A percentile compares a stretch with the other conserved stretches of the same genome.
phyloP scores from a whole-genome alignment of 1,284 basidiomycete species.

The Neotropicomus parvogracilis region DNA sequence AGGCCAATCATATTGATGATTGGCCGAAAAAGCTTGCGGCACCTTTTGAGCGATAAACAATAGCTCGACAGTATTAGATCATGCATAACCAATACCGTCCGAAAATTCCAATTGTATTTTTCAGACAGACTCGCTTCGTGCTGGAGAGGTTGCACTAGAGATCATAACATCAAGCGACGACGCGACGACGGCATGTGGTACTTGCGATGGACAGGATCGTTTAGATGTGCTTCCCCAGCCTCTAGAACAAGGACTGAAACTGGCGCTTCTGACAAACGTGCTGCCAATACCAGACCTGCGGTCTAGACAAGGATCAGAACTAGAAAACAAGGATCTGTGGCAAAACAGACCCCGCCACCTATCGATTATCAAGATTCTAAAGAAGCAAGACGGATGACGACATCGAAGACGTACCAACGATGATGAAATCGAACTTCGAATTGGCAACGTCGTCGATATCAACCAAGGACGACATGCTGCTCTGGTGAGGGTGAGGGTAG shows the following conservation, averaged over 20 bases:
- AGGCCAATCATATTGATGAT: not conserved
- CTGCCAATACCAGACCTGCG: not conserved
- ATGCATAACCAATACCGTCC: not conserved
- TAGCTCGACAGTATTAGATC: not conserved
- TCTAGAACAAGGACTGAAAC: slow-evolving; percentile 1
- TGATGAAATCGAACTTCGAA: not conserved
- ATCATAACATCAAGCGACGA: not conserved
- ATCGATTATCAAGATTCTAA: not conserved
- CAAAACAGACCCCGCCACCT: not conserved
- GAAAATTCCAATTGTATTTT: slow-evolving; percentile 4
- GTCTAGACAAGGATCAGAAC: slow-evolving; percentile 2
- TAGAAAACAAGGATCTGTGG: not conserved
- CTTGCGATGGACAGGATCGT: slow-evolving; percentile 1
- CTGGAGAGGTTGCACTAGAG: slow-evolving; percentile 1
- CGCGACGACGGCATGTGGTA: not conserved
- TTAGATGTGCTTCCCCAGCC: slow-evolving; percentile 1
- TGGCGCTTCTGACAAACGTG: not conserved
- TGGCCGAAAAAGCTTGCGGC: not conserved
- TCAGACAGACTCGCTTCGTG: not conserved
- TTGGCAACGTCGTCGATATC: not conserved
- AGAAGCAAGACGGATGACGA: not conserved
- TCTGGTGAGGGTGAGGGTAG: not conserved
- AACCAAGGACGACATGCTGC: not conserved
- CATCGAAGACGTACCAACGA: not conserved
- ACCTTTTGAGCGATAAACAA: not conserved